Evolutionary conservation across 805 yeast species (phyloP).

Genomic region (Metschnikowia gelsemii): DNA sequence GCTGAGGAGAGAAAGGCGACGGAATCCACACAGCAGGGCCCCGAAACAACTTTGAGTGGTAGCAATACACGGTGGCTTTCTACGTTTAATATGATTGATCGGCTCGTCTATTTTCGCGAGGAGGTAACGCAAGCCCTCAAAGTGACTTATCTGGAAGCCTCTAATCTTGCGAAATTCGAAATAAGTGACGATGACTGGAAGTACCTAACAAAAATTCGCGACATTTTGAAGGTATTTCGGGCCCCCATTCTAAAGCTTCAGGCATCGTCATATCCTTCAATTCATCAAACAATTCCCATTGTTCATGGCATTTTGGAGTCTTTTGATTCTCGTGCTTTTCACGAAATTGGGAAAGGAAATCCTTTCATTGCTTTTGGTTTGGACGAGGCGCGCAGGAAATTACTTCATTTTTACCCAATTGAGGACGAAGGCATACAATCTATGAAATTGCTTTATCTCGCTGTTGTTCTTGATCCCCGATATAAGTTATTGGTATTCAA

Average conservation of each 20-base stretch:
- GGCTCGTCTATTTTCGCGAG: constrained; percentile 4
- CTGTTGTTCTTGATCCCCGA: constrained; percentile 8
- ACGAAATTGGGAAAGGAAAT: neutral
- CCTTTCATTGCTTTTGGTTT: neutral
- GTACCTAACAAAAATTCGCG: constrained; percentile 1
- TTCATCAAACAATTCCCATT: constrained; percentile 3
- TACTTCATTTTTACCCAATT: constrained; percentile 3
- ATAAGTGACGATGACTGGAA: constrained; percentile 7
- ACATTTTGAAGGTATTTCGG: neutral
- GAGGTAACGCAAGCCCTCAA: constrained; percentile 3
- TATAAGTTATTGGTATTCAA: constrained; percentile 1
- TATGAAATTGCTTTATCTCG: constrained; percentile 5
- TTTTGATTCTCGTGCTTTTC: neutral
- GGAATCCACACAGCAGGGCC: neutral
- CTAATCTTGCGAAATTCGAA: neutral
- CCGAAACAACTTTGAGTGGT: constrained; percentile 2
- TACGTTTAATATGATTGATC: constrained; percentile 3
- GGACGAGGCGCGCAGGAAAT: neutral
- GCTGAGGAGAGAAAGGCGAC: neutral
- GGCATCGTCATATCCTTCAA: neutral
- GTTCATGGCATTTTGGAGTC: neutral
- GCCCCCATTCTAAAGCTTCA: constrained; percentile 2
- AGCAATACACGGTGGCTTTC: constrained; percentile 7
- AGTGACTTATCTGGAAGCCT: neutral
- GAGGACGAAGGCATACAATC: neutral